Evolutionary conservation across 1,139 yeast species (phyloP).

Genomic region (Arxiozyma telluris): DNA sequence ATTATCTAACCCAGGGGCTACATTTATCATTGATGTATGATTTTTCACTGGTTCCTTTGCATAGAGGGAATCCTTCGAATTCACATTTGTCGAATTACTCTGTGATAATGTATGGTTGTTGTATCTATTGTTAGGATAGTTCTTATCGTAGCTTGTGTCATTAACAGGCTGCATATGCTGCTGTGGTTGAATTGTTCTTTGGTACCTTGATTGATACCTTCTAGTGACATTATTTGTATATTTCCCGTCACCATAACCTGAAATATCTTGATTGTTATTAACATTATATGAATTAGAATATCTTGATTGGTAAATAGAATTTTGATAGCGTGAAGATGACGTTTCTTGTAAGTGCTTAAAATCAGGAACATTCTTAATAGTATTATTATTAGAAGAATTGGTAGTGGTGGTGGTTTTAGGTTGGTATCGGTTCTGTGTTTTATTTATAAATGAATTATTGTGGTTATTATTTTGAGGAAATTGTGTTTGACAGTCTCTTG

Average conservation of each 20-base stretch:
- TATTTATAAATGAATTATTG: slow-evolving; percentile 13
- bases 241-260: neutral
- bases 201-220: slow-evolving; percentile 4
- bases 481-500: slow-evolving; percentile 62
- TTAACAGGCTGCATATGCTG: neutral
- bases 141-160: slow-evolving; percentile 9
- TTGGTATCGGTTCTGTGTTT: neutral
- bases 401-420: slow-evolving; percentile 7
- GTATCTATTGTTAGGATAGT: slow-evolving; percentile 19
- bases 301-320: neutral
- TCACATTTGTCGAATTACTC: neutral
- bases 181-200: neutral
- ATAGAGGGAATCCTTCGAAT: neutral
- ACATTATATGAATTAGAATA: neutral
- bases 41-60: slow-evolving; percentile 1
- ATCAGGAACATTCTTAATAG: neutral
- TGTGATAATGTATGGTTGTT: neutral
- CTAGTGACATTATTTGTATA: neutral
- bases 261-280: neutral
- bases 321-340: neutral
- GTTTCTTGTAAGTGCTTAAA: neutral
- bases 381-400: slow-evolving; percentile 5
- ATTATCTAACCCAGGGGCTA: slow-evolving; percentile 4
- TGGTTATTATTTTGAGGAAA: slow-evolving; percentile 8
- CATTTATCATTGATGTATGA: neutral